Evolutionary conservation across 768 basidiomycete genomes (phyloP), one percentile per base, ranked within the genome.

Genomic region (Suillus paluster): DNA sequence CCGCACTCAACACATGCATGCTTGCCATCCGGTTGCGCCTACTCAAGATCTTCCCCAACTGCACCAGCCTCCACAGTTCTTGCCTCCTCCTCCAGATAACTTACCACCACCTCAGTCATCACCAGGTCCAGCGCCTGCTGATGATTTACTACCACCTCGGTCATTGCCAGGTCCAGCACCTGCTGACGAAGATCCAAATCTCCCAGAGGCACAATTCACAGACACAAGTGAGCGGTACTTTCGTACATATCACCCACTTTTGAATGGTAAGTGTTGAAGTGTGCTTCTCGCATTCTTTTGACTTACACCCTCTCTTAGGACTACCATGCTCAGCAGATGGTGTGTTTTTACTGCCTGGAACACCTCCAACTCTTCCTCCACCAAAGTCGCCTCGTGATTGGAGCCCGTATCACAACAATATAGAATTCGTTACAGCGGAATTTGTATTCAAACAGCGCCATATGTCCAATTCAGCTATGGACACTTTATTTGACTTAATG

Each of bases 361-460:
- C 48, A 7, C 68, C 67, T 15, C 54, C 59, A 21, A 55, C 64
- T 19, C 56, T 54, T 5, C 56, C 38, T 1, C 23, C 60, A 5
- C 45, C 19, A 14, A 56, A 48, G 5, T 41, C 45, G 1, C 21
- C 23, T 10, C 25, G 39, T n/a, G 61, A 66, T 41, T 71, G 62
- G 65, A 15, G 27, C 7, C 69, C 66, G 1, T 71, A 58, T 46
- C 8, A 38, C 0, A 57, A 66, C 21, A 52, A 60, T 5, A 30
- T 63, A 8, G 30, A 67, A 17, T 71, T 71, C 27, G 66, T 67
- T 27, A 62, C 57, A 1, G 64, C 66, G 0, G 66, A 67, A 9
- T 67, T 72, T n/a, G 55, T 72, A 6, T 74, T 61, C 48, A 50
- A 46, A 19, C 52, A 57, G 17, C 56, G 42, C 15, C 67, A 74